phyloP scores from a whole-genome alignment of 495 filamentous ascomycete species.

The Staphylotrichum longicolle region DNA sequence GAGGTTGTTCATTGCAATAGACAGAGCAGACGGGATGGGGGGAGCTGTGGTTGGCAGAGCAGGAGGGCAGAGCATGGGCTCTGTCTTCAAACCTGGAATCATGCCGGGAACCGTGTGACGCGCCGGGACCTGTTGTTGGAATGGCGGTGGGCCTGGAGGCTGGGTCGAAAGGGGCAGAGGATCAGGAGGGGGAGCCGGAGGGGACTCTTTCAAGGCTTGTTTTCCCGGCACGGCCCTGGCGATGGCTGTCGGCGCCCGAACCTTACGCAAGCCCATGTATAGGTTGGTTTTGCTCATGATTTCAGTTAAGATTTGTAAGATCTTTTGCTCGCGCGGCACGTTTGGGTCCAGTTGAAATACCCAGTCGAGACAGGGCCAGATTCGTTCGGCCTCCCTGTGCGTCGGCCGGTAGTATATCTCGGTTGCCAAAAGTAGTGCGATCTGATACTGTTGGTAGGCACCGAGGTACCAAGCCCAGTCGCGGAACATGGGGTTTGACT shows the following conservation, averaged over 20 bases:
- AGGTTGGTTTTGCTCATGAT: conserved; percentile 42
- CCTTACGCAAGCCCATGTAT: conserved; percentile 46
- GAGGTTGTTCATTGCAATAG: not conserved
- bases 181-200: conserved; percentile 17
- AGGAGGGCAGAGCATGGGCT: conserved; percentile 1
- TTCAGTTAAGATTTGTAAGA: conserved; percentile 40
- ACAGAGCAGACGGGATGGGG: not conserved
- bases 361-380: conserved; percentile 70
- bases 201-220: conserved; percentile 42
- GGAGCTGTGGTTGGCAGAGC: not conserved
- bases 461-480: conserved; percentile 58
- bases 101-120: not conserved
- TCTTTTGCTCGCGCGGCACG: conserved; percentile 43
- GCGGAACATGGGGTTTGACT: conserved; percentile 51
- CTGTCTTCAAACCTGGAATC: conserved; percentile 11
- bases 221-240: conserved; percentile 36
- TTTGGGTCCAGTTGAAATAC: conserved; percentile 60
- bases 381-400: conserved; percentile 54
- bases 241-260: conserved; percentile 44
- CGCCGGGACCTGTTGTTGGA: conserved; percentile 8
- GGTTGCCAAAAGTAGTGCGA: conserved; percentile 52
- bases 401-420: conserved; percentile 57
- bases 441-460: conserved; percentile 56
- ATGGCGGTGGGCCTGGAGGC: conserved; percentile 4
- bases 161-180: not conserved